Conservation (phyloP, 139 green algal species). For the Closterium sp. region DNA sequence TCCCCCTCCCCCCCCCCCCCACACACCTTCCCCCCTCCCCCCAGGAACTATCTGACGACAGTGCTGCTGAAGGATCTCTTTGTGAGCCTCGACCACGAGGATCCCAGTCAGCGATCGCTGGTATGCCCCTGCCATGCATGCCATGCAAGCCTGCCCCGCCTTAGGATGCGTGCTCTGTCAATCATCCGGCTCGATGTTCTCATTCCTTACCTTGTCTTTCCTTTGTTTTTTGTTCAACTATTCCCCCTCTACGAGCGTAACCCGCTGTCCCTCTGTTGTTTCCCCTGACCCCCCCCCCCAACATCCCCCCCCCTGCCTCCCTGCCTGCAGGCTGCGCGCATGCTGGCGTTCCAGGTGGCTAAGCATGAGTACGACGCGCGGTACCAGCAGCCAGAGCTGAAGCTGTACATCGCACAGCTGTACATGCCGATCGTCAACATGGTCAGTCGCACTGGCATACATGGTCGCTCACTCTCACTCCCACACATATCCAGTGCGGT, state of each 20-base stretch:
- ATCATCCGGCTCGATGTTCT: not conserved
- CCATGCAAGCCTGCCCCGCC: not conserved
- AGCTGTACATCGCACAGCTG: slow-evolving; percentile 39
- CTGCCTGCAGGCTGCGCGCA: slow-evolving; percentile 23
- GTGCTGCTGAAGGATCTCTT: slow-evolving; percentile 46
- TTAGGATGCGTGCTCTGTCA: not conserved
- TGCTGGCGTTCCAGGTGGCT: slow-evolving; percentile 22
- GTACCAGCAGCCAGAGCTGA: slow-evolving; percentile 26
- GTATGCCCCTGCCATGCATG: slow-evolving; percentile 7
- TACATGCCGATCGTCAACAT: slow-evolving; percentile 36
- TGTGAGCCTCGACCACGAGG: slow-evolving; percentile 47
- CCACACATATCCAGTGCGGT: too few relatives aligned
- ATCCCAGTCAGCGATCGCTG: slow-evolving; percentile 27
- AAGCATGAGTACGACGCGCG: slow-evolving; percentile 41
- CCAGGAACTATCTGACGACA: slow-evolving; percentile 48
- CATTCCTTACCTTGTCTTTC: not conserved
- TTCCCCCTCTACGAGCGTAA: not conserved
- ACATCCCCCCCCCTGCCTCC: not conserved
- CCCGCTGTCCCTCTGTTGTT: not conserved
- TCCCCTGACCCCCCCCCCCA: not conserved
- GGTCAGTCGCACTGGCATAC: too few relatives aligned
- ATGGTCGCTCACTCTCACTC: too few relatives aligned
- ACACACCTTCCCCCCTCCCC: not conserved
- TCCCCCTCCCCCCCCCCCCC: not conserved
- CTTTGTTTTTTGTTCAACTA: not conserved